Evolutionary conservation across 768 basidiomycete genomes (phyloP), one percentile per base, ranked within the genome.

Genomic region (Hericium erinaceus): DNA sequence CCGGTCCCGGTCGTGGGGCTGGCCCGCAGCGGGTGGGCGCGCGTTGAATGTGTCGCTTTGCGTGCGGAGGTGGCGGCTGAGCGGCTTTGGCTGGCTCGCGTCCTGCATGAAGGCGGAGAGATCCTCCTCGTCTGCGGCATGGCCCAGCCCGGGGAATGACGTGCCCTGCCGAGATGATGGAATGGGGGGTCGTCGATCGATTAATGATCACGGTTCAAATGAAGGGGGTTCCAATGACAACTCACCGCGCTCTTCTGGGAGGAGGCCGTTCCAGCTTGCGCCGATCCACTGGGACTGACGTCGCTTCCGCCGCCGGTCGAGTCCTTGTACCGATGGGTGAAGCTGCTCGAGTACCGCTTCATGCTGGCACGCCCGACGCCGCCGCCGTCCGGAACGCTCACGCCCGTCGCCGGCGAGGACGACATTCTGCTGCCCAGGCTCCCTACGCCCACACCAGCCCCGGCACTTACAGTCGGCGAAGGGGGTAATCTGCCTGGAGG

Each of bases 91-190:
- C 24, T 79, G 72, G 63, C 88, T 88, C 52, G 89, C 88, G 50
- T 89, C 85, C 64, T 85, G 83, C 44, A 91, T 84, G 63, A 90
- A 91, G 12, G 78, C 74, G 4, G 87, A 88, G 28, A 91, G 82
- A 53, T 89, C 89, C 61, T 89, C 87, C 62, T 90, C 85, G 60
- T 90, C 85, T 6, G 80, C 79, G 48, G 73, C 72, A 1, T 73
- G 69, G 54, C 75, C 75, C 56, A 82, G 67, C 65, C 44, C 20
- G 8, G 44, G 28, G 22, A 74, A 79, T 4, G 77, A 77, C 8
- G 80, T 66, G 44, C 66, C 69, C 72, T 73, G 58, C 44, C 55
- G 37, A 37, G 20, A 24, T 20, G 38, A 7, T 11, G 10, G 39
- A 33, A 10, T 33, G 33, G 6, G 33, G 8, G 33, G 33, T 33